Evolutionary conservation across 2,329 filamentous ascomycete genomes (phyloP).

Genomic region (Claviceps digitariae): DNA sequence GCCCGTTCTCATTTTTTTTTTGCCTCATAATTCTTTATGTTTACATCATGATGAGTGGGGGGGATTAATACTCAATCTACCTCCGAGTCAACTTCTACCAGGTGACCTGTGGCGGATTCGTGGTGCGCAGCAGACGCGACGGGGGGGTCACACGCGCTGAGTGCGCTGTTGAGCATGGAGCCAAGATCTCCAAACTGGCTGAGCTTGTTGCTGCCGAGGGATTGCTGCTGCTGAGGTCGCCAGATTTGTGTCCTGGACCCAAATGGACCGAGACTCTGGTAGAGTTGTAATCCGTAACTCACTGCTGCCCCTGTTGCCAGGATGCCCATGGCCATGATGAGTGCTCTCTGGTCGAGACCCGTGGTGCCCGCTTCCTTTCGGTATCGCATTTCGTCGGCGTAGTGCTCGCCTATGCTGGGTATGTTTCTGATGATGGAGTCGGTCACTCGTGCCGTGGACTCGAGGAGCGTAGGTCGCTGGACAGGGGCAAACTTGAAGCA

Average conservation of each 20-base stretch:
- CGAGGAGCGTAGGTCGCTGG: slow-evolving; percentile 8
- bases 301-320: slow-evolving; percentile 24
- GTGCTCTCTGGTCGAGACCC: slow-evolving; percentile 19
- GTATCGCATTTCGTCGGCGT: slow-evolving; percentile 23
- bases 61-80: slow-evolving; percentile 14
- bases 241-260: slow-evolving; percentile 32
- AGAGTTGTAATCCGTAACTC: slow-evolving; percentile 26
- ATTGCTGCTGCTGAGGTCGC: slow-evolving; percentile 21
- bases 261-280: slow-evolving; percentile 29
- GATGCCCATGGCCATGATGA: slow-evolving; percentile 19
- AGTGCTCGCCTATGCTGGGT: slow-evolving; percentile 22
- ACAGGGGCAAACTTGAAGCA: slow-evolving; percentile 12
- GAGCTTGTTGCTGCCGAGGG: slow-evolving; percentile 18
- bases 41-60: background rate
- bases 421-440: slow-evolving; percentile 22
- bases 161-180: slow-evolving; percentile 25
- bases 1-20: background rate
- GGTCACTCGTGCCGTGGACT: slow-evolving; percentile 17
- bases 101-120: slow-evolving; percentile 11
- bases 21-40: background rate
- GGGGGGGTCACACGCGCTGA: slow-evolving; percentile 14
- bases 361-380: slow-evolving; percentile 19
- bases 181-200: slow-evolving; percentile 34
- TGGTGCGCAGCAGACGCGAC: slow-evolving; percentile 7
- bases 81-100: slow-evolving; percentile 23